These are phyloP conservation scores for Nicotiana benthamiana DNA, from an alignment of 257 asterid genomes.

Conservation along the genomic window DNA sequence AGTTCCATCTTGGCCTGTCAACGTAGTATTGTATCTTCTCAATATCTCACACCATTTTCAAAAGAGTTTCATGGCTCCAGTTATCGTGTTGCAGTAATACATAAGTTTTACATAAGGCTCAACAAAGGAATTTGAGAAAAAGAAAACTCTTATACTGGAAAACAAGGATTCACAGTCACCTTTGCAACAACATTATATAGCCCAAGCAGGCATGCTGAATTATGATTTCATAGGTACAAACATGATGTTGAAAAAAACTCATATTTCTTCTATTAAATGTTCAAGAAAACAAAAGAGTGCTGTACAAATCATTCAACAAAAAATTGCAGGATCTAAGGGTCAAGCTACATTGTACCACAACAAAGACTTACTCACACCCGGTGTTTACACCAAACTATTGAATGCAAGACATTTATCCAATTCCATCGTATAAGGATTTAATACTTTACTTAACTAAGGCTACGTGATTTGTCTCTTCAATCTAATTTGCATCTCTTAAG, in stretches of 20 bases:
- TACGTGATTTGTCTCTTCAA: not conserved
- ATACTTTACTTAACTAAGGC: not conserved
- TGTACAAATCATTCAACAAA: not conserved
- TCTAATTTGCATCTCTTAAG: not conserved
- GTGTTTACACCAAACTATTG: not conserved
- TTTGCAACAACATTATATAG: not conserved
- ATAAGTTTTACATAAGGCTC: not conserved
- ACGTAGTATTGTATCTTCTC: not conserved
- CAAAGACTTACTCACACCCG: not conserved
- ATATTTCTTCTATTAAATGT: not conserved
- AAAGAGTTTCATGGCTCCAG: not conserved
- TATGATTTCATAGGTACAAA: not conserved
- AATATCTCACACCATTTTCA: not conserved
- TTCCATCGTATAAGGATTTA: not conserved
- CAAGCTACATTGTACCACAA: not conserved
- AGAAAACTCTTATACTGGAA: not conserved
- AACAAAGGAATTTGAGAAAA: not conserved
- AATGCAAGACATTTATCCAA: not conserved
- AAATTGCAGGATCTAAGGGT: not conserved
- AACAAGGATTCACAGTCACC: not conserved
- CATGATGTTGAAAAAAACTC: not conserved
- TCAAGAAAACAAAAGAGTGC: not conserved
- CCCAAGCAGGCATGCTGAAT: not conserved
- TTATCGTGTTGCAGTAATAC: not conserved
- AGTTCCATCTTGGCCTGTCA: not conserved